Conservation (phyloP, 1,284 basidiomycete genomes). For the Trametes sp. region DNA sequence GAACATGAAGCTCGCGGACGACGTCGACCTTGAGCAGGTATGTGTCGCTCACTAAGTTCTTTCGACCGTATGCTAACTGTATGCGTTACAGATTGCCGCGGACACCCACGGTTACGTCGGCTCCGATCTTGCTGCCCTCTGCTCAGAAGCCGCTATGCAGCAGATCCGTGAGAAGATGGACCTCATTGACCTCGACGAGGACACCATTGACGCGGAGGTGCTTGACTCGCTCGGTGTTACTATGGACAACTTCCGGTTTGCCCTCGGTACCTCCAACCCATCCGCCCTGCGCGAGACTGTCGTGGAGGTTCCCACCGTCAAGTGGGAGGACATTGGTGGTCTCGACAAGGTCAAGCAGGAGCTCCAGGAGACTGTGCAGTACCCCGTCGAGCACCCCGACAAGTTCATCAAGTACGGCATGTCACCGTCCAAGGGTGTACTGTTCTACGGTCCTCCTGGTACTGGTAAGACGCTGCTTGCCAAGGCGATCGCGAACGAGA, state of each 20-base stretch:
- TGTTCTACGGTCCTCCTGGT: conserved; percentile 97
- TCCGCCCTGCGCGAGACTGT: conserved; percentile 96
- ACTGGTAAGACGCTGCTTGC: conserved; percentile 96
- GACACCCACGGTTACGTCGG: conserved; percentile 99
- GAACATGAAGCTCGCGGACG: conserved; percentile 99
- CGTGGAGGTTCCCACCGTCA: conserved; percentile 95
- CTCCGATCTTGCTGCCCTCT: conserved; percentile 95
- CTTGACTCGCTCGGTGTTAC: conserved; percentile 96
- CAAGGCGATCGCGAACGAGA: conserved; percentile 99
- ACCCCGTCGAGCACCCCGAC: conserved; percentile 99
- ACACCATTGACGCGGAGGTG: conserved; percentile 97
- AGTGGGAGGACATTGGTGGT: conserved; percentile 99
- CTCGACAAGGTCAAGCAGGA: conserved; percentile 99
- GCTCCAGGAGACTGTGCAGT: conserved; percentile 98
- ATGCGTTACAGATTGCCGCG: conserved; percentile 80
- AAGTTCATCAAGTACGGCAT: conserved; percentile 99
- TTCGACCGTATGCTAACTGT: conserved; percentile 16
- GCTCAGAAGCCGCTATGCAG: conserved; percentile 98
- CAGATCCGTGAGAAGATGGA: conserved; percentile 99
- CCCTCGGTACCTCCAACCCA: conserved; percentile 94
- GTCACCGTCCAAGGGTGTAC: conserved; percentile 98
- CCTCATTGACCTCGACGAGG: conserved; percentile 91
- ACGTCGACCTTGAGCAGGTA: conserved; percentile 96
- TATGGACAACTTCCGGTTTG: conserved; percentile 99
- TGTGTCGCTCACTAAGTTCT: conserved; percentile 17